These are phyloP conservation scores for Cubamyces lactineus DNA, from an alignment of 768 basidiomycete species.

Conservation along the genomic window DNA sequence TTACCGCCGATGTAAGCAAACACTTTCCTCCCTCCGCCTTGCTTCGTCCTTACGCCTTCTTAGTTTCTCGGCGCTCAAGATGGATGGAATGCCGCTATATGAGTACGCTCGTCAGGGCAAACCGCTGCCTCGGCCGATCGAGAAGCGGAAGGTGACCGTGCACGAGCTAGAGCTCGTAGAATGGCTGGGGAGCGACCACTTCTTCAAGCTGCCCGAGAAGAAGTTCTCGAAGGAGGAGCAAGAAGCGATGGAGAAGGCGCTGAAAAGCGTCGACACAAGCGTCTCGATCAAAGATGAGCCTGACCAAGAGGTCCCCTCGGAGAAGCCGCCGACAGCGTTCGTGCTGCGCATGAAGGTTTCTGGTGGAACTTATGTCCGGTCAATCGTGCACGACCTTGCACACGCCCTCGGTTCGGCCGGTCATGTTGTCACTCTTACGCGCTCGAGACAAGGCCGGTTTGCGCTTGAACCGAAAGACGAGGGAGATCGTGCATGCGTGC, in stretches of 20 bases:
- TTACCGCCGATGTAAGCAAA: constrained; percentile 82
- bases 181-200: constrained; percentile 80
- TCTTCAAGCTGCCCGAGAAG: constrained; percentile 76
- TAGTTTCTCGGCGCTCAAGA: constrained; percentile 97
- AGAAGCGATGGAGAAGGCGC: constrained; percentile 65
- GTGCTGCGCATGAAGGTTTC: constrained; percentile 92
- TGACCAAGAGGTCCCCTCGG: constrained; percentile 35
- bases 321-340: constrained; percentile 70
- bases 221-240: constrained; percentile 69
- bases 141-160: constrained; percentile 80
- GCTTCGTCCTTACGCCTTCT: constrained; percentile 14
- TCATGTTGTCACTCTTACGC: constrained; percentile 88
- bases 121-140: constrained; percentile 93
- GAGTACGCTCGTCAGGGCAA: constrained; percentile 93
- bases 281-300: constrained; percentile 39
- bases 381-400: constrained; percentile 92
- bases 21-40: neutral
- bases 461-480: constrained; percentile 52
- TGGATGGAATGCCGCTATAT: constrained; percentile 95
- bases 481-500: constrained; percentile 63
- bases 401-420: constrained; percentile 84
- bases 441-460: constrained; percentile 89
- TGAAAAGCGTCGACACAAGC: constrained; percentile 51
- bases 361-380: constrained; percentile 96
- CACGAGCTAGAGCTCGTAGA: constrained; percentile 77